Base-by-base conservation (phyloP, 2,329 filamentous ascomycete species). In the Fusarium staphyleae region DNA sequence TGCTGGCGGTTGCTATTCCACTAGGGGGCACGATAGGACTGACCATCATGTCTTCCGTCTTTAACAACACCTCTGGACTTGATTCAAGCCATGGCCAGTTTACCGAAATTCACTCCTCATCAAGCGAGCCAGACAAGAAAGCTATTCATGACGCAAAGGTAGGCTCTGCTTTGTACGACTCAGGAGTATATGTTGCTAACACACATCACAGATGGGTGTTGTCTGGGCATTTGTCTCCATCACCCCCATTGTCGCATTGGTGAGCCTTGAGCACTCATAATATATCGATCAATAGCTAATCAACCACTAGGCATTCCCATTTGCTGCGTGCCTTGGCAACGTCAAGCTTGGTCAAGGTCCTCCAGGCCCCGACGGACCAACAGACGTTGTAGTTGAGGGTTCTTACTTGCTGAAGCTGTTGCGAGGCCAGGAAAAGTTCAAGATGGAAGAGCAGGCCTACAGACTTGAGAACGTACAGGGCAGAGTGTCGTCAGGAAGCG, bases 1-100 rank as follows among this genome's bases (percentile, higher is more conserved):
- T 89, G 9, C 78, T 87, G 69, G 76, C 79, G 0, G 83, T 89
- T 46, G 78, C 84, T 3, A 52, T 82, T 13, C 83, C 85, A 0
- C 81, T 90, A 18, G 87, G 87, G 3, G 86, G 87, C 11, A 88
- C 86, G 0, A 70, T 89, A 3, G 82, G 81, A 0, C 75, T 89
- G 37, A 87, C 86, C 1, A 78, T 89, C 63, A 89, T 89, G 87
- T 81, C 85, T 12, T 79, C 82, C 8, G 85, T 89, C 2, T 89
- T 89, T 69, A 87, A 88, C 66, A 89, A 89, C 56, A 73, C 69
- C 4, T 70, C 70, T 5, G 72, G 69, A 2, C 52, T 74, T 10
- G 57, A 63, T 19, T 62, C 61, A 1, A 54, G 52, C 12, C 36
- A 66, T 12, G 46, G 51, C 18, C 60, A 68, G 41, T 71, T 72